Evolutionary conservation across 73 alveolate genomes (phyloP).

Genomic region (Paramecium caudatum): DNA sequence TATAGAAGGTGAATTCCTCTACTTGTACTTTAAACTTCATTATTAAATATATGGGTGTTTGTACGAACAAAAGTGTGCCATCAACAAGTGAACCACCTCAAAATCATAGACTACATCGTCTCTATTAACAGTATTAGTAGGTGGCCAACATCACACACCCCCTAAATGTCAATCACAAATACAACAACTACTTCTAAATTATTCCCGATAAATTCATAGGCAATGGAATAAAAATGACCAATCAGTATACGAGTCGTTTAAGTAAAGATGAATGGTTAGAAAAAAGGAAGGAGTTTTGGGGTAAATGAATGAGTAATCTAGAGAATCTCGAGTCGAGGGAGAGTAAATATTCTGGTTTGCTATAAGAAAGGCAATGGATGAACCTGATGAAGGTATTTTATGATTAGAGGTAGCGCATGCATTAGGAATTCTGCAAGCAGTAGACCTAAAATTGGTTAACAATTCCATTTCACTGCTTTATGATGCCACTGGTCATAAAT

Average conservation of each 20-base stretch:
- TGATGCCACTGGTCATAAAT: conserved; percentile 18
- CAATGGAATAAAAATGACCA: conserved; percentile 46
- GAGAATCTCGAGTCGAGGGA: conserved; percentile 31
- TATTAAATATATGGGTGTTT: conserved; percentile 46
- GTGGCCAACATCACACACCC: conserved; percentile 31
- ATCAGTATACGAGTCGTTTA: conserved; percentile 37
- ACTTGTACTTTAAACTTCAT: conserved; percentile 73
- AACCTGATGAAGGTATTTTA: conserved; percentile 34
- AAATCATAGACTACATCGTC: not conserved
- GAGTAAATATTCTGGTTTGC: conserved; percentile 26
- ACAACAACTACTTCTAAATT: conserved; percentile 10
- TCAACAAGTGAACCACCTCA: not conserved
- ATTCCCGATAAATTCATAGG: conserved; percentile 29
- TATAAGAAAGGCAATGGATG: conserved; percentile 23
- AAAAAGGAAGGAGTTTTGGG: conserved; percentile 66
- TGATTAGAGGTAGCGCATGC: not conserved
- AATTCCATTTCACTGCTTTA: not conserved
- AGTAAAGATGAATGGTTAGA: conserved; percentile 54
- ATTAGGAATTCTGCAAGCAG: not conserved
- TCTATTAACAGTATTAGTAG: not conserved
- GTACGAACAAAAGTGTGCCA: not conserved
- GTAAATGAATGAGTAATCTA: conserved; percentile 5
- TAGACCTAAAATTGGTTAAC: conserved; percentile 42
- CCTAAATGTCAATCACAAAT: conserved; percentile 63
- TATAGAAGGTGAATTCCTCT: conserved; percentile 67